These are phyloP conservation scores for Monilinia fructigena DNA, from an alignment of 2,329 filamentous ascomycete genomes.

Conservation along the genomic window DNA sequence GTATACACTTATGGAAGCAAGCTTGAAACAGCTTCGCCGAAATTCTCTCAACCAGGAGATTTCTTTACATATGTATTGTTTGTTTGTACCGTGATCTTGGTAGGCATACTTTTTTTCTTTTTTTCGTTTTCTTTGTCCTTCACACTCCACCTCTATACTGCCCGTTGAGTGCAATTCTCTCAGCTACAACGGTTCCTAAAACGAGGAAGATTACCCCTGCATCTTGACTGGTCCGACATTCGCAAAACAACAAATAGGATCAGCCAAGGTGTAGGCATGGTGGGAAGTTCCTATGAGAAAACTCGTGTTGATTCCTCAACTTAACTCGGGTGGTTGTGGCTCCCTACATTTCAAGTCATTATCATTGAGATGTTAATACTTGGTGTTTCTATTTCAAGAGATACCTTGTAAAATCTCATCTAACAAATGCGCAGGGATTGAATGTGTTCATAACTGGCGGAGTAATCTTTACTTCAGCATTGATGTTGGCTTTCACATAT, in stretches of 20 bases:
- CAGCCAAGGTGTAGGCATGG: conserved; percentile 55
- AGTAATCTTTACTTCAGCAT: conserved; percentile 56
- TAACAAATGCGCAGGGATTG: conserved; percentile 46
- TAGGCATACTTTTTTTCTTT: conserved; percentile 48
- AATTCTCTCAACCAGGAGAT: conserved; percentile 62
- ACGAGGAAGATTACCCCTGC: conserved; percentile 59
- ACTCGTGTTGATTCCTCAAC: conserved; percentile 45
- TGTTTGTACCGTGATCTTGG: conserved; percentile 59
- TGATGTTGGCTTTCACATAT: conserved; percentile 79
- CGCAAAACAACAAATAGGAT: conserved; percentile 50
- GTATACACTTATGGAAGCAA: conserved; percentile 66
- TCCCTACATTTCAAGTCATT: conserved; percentile 40
- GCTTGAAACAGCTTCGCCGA: conserved; percentile 59
- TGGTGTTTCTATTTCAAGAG: conserved; percentile 25
- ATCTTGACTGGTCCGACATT: conserved; percentile 52
- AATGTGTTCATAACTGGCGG: conserved; percentile 51
- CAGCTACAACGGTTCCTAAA: conserved; percentile 61
- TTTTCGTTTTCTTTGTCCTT: conserved; percentile 24
- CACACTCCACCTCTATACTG: conserved; percentile 60
- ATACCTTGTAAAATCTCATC: conserved; percentile 34
- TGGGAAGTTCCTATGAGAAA: conserved; percentile 54
- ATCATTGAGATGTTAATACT: conserved; percentile 25
- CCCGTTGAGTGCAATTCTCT: conserved; percentile 51
- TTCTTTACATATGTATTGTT: conserved; percentile 67
- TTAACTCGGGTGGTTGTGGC: conserved; percentile 41